Evolutionary conservation across 306 rosid genomes (phyloP), one percentile per base, ranked within the genome.

Genomic region (Ceratonia siliqua): DNA sequence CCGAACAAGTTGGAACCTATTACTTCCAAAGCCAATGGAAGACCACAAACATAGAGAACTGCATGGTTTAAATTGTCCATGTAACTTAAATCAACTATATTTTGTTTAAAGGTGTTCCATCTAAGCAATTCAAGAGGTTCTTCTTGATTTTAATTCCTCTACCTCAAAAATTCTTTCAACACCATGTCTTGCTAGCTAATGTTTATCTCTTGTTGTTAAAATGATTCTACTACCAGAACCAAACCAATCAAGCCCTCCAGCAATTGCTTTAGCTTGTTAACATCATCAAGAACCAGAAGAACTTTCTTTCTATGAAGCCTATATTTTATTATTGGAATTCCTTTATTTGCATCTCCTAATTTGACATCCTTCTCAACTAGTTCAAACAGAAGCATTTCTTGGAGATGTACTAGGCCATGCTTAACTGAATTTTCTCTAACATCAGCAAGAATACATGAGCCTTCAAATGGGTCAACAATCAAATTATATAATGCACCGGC

Each of bases 41-140:
- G 70, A 3, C 70, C 70, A 18, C 46, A 1, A 3, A 32, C 15
- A 63, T 63, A 39, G 2, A 20, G 11, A 20, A 63, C 32, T 20
- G 6, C 49, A 5, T 12, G 20, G 6, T 20, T 63, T 39, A 20
- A 63, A 63, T 10, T 25, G 5, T 12, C 52, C 20, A 2, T 20
- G 9, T 10, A 38, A 63, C 70, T 36, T 4, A 35, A 18, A 63
- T 18, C 70, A 61, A 77, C 77, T 79, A 74, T 14, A n/a, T 32
- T 28, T 69, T 57, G 27, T 64, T 61, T 62, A 35, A 32, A 59
- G 67, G 50, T 30, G 6, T 22, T 43, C 70, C 70, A 63, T 4
- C 30, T 73, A 6, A 57, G 45, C 21, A 45, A 43, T 64, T 32
- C 64, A 35, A 68, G 52, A 62, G 48, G 38, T 62, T 77, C 68